Percentiles rank a stretch among this genome's conserved stretches.
Conservation (phyloP, 805 yeast genomes). For the Candida xiaguanensis region DNA sequence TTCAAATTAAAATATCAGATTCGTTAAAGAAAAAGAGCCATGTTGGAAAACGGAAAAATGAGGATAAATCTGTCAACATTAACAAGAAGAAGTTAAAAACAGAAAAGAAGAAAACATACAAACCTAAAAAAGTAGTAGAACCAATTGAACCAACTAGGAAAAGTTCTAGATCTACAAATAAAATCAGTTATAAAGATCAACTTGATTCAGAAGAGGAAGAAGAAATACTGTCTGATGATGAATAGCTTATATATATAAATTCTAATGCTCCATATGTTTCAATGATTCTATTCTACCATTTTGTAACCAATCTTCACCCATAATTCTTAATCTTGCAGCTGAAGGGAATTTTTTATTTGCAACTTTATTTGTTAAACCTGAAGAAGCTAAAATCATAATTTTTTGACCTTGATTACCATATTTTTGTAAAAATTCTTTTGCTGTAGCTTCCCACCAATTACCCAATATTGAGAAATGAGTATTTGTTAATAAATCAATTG, state of each 20-base stretch:
- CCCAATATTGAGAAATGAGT: slow-evolving; percentile 70
- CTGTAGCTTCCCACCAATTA: slow-evolving; percentile 92
- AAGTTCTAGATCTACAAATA: slow-evolving; percentile 34
- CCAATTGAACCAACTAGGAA: slow-evolving; percentile 34
- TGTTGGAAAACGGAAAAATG: slow-evolving; percentile 15
- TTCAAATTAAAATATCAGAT: slow-evolving; percentile 34
- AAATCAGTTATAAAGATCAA: slow-evolving; percentile 32
- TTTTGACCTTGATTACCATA: slow-evolving; percentile 74
- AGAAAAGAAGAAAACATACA: slow-evolving; percentile 11
- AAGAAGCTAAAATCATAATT: slow-evolving; percentile 44
- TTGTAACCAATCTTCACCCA: slow-evolving; percentile 75
- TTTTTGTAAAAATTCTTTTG: slow-evolving; percentile 46
- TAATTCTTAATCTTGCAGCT: slow-evolving; percentile 68
- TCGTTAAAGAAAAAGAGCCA: slow-evolving; percentile 23
- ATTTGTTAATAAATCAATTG: slow-evolving; percentile 48
- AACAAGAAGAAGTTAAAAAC: slow-evolving; percentile 1
- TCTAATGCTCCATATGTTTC: slow-evolving; percentile 44
- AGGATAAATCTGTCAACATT: slow-evolving; percentile 12
- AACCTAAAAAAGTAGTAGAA: neutral
- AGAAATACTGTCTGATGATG: slow-evolving; percentile 1
- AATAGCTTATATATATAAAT: slow-evolving; percentile 10
- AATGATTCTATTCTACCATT: slow-evolving; percentile 45
- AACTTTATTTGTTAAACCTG: slow-evolving; percentile 51
- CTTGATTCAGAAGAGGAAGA: slow-evolving; percentile 9
- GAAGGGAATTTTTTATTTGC: slow-evolving; percentile 60